A percentile compares a stretch with the other conserved stretches of the same genome.
Evolutionary conservation across 345 rosid species (phyloP).

Genomic region (Brassica cretica): DNA sequence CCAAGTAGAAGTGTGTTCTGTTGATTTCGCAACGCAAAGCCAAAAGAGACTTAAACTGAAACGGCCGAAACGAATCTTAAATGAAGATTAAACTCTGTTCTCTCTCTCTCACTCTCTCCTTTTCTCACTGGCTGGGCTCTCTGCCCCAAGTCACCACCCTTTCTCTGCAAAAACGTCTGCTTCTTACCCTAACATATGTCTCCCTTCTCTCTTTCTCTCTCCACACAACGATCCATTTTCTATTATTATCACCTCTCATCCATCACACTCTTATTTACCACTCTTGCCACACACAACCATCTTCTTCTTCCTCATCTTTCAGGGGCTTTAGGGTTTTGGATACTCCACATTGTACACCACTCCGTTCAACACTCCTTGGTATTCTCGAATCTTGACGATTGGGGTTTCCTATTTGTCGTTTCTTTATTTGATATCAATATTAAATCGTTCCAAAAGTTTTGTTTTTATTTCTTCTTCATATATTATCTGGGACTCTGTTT

Average conservation of each 20-base stretch:
- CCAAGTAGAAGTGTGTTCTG: slow-evolving; percentile 15
- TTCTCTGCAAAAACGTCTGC: slow-evolving; percentile 43
- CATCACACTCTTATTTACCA: slow-evolving; percentile 54
- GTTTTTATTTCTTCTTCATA: background rate
- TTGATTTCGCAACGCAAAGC: slow-evolving; percentile 18
- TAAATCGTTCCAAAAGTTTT: slow-evolving; percentile 28
- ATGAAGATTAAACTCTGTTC: slow-evolving; percentile 30
- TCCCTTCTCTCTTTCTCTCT: slow-evolving; percentile 14
- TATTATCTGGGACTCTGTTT: slow-evolving; percentile 28
- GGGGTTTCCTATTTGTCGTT: slow-evolving; percentile 50
- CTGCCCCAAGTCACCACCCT: slow-evolving; percentile 41
- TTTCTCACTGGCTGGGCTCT: slow-evolving; percentile 46
- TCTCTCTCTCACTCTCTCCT: background rate
- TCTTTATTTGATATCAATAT: slow-evolving; percentile 17
- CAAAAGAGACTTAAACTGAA: slow-evolving; percentile 41
- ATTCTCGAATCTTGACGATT: slow-evolving; percentile 49
- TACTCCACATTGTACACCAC: slow-evolving; percentile 55
- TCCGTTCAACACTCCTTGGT: slow-evolving; percentile 41
- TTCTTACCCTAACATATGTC: slow-evolving; percentile 25
- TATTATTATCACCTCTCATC: slow-evolving; percentile 38
- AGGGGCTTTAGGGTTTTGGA: slow-evolving; percentile 38
- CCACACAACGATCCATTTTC: slow-evolving; percentile 21
- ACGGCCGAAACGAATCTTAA: slow-evolving; percentile 40
- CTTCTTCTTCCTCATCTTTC: slow-evolving; percentile 18
- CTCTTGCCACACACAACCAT: slow-evolving; percentile 49